Evolutionary conservation across 352 stramenopile species (phyloP).

Genomic region (Phytophthora pseudosyringae): DNA sequence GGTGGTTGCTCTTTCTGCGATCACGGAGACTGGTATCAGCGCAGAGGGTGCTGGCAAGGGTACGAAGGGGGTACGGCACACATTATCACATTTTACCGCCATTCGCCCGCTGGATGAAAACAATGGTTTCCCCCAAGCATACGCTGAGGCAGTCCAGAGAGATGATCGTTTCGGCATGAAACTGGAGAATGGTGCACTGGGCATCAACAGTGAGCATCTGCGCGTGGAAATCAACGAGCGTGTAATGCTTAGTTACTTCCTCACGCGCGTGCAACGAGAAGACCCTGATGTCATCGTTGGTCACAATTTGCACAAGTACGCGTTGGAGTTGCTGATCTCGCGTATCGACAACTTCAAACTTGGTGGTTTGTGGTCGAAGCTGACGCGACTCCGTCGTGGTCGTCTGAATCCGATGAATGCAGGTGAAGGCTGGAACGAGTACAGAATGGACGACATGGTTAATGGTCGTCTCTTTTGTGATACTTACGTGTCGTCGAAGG

Average conservation of each 20-base stretch:
- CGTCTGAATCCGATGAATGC: slow-evolving; percentile 80
- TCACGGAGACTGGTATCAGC: slow-evolving; percentile 81
- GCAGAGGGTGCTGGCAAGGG: slow-evolving; percentile 58
- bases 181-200: slow-evolving; percentile 35
- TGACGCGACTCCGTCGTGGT: slow-evolving; percentile 82
- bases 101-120: slow-evolving; percentile 82
- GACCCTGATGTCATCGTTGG: slow-evolving; percentile 99
- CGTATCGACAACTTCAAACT: slow-evolving; percentile 94
- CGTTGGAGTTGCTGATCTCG: slow-evolving; percentile 97
- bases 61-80: slow-evolving; percentile 39
- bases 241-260: slow-evolving; percentile 87
- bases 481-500: slow-evolving; percentile 98
- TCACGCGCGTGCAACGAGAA: slow-evolving; percentile 93
- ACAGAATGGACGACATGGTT: slow-evolving; percentile 89
- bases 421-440: slow-evolving; percentile 89
- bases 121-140: slow-evolving; percentile 63
- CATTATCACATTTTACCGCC: slow-evolving; percentile 80
- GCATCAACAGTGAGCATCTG: slow-evolving; percentile 61
- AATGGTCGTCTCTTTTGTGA: slow-evolving; percentile 97
- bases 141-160: slow-evolving; percentile 51
- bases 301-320: slow-evolving; percentile 99
- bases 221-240: slow-evolving; percentile 85
- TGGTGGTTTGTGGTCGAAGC: slow-evolving; percentile 81
- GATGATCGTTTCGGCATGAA: slow-evolving; percentile 73
- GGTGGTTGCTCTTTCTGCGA: slow-evolving; percentile 88